Evolutionary conservation across 2,329 filamentous ascomycete genomes (phyloP), one percentile per base, ranked within the genome.

Genomic region (Aureobasidium pullulans): DNA sequence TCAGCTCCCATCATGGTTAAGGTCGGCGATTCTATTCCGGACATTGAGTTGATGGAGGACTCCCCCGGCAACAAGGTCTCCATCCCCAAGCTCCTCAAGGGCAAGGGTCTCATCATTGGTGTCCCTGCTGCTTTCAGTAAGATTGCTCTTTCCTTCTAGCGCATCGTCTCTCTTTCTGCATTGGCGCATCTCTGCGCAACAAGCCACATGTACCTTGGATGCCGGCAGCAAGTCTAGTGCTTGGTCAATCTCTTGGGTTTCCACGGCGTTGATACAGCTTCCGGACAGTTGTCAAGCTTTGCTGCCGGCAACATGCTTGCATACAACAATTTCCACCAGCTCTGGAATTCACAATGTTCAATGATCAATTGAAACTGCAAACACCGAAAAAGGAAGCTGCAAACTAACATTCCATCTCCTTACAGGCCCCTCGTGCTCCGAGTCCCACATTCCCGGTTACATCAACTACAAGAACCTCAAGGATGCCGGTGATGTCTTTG

Each of bases 1-100:
- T 84, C 86, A 37, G 74, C 81, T 48, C 79, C 79, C 49, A 78
- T 78, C 44, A 77, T 83, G 65, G 88, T 97, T 71, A 82, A 88
- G 68, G 85, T 85, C 62, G 92, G 92, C 69, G 91, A 96, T 73
- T 76, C 81, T 65, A 79, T 97, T 59, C 94, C 93, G 46, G 77
- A 85, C 73, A 76, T 93, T 60, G 84, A 91, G 64, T 85, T 89
- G 52, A 82, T 96, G 66, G 86, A 97, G 77, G 82, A 83, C 75
- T 91, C 88, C n/a, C 93, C 93, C 0, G 90, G 89, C 62, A 95
- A 91, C 81, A 94, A 92, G 76, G 85, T 97, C 73, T 93, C 90
- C 75, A 81, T 97, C 61, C 84, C 88, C 66, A 82, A 87, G 64
- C 90, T 95, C 77, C 81, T 95, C 64, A 80, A 80, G 63, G 85